Base-by-base conservation (phyloP, 2,329 filamentous ascomycete genomes). In the Fusarium pseudograminearum region DNA sequence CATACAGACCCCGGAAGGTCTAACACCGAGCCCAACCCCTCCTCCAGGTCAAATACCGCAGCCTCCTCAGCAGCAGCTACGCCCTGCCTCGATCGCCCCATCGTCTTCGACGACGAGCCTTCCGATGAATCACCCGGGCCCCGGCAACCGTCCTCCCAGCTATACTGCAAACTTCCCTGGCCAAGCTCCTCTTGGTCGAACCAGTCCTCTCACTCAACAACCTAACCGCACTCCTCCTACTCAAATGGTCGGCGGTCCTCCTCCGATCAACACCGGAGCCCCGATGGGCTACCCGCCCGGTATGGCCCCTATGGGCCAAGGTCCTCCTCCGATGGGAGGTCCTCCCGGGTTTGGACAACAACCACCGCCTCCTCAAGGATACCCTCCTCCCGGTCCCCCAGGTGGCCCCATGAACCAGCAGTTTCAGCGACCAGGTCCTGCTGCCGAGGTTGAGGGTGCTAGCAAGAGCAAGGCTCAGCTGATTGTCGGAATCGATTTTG, bases 401-500 rank as follows among this genome's bases (percentile, higher is more conserved):
- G 75, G 77, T 24, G 77, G 75, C 34, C 79, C 81, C 42, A 77
- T 80, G 55, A 81, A 79, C 36, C 82, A 81, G 68, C 81, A 83
- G 68, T 75, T 80, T 79, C 79, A 79, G 75, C 74, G 82, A 67
- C 79, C 81, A 73, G 82, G 82, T 74, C 83, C 84, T 18, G 86
- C 87, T 45, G 86, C 86, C 61, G 95, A 98, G 81, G 92, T 97
- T 36, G 93, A 97, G 75, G 94, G 93, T 63, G 93, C 90, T 74
- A 93, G 91, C 76, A 90, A 93, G 78, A 97, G 91, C 84, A 98
- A 98, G 85, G 93, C 96, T 55, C 96, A 98, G 84, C 86, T 99
- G 76, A 99, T 99, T 80, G 96, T 99, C 57, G 96, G 96, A 73
- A 98, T 99, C 79, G 96, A 99, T 82, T 99, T 99, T 86, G 96